Percentiles rank a stretch among this genome's conserved stretches.
phyloP scores from a whole-genome alignment of 2,329 filamentous ascomycete genomes.

The Karstenula rhodostoma region DNA sequence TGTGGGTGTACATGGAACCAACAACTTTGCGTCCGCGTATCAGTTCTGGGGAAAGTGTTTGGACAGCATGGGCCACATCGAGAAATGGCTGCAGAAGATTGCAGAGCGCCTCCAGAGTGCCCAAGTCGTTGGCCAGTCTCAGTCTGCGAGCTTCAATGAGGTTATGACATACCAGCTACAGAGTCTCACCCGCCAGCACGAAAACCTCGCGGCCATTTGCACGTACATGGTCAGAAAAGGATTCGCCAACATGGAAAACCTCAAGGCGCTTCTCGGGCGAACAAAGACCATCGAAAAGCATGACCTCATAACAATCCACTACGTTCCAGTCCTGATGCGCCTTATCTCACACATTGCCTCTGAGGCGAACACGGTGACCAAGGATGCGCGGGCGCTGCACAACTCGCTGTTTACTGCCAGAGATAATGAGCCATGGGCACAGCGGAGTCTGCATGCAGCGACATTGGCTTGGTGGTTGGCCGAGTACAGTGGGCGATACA shows the following conservation, averaged over 20 bases:
- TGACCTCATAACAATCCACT: slow-evolving; percentile 77
- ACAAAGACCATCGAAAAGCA: slow-evolving; percentile 79
- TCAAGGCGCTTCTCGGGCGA: slow-evolving; percentile 72
- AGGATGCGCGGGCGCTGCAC: slow-evolving; percentile 75
- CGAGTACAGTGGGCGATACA: slow-evolving; percentile 90
- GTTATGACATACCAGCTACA: slow-evolving; percentile 80
- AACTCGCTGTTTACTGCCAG: slow-evolving; percentile 69
- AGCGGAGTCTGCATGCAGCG: slow-evolving; percentile 80
- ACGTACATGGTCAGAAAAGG: slow-evolving; percentile 79
- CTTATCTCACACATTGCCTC: slow-evolving; percentile 81
- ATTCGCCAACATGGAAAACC: slow-evolving; percentile 75
- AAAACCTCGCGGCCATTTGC: slow-evolving; percentile 82
- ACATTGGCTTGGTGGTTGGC: slow-evolving; percentile 87
- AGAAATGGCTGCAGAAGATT: slow-evolving; percentile 77
- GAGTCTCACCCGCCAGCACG: slow-evolving; percentile 88
- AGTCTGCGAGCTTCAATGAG: slow-evolving; percentile 72
- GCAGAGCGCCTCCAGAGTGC: slow-evolving; percentile 79
- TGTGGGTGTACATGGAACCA: slow-evolving; percentile 63
- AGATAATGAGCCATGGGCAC: slow-evolving; percentile 74
- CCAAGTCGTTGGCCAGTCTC: slow-evolving; percentile 74
- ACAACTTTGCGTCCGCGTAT: slow-evolving; percentile 63
- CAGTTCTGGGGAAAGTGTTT: slow-evolving; percentile 79
- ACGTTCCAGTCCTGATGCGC: slow-evolving; percentile 79
- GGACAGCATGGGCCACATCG: slow-evolving; percentile 77
- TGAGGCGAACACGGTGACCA: slow-evolving; percentile 71